Percentiles rank a stretch among this genome's conserved stretches.
Conservation (phyloP, 208 protist genomes). For the Trypanosoma boissoni region DNA sequence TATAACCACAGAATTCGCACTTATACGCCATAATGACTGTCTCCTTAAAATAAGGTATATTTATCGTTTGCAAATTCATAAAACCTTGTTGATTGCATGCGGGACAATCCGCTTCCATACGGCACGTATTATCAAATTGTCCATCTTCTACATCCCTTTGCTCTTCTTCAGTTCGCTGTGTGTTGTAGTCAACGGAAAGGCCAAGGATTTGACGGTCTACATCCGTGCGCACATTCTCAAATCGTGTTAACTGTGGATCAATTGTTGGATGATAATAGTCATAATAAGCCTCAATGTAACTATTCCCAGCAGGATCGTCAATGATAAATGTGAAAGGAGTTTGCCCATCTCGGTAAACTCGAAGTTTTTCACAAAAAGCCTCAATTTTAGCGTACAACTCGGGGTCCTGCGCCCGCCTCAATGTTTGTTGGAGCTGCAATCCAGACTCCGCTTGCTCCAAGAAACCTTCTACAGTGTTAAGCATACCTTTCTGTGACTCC, state of each 20-base stretch:
- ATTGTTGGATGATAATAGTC: slow-evolving; percentile 89
- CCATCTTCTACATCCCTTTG: slow-evolving; percentile 78
- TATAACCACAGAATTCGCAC: slow-evolving; percentile 94
- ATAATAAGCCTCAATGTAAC: slow-evolving; percentile 91
- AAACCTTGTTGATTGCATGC: slow-evolving; percentile 62
- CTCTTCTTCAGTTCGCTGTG: slow-evolving; percentile 64
- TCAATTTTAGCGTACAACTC: slow-evolving; percentile 82
- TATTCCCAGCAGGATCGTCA: slow-evolving; percentile 92
- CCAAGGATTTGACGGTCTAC: slow-evolving; percentile 87
- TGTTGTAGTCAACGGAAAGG: slow-evolving; percentile 87
- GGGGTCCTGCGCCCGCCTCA: slow-evolving; percentile 70
- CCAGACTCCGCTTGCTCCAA: slow-evolving; percentile 78
- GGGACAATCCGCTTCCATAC: slow-evolving; percentile 75
- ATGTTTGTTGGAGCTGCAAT: slow-evolving; percentile 69
- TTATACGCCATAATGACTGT: slow-evolving; percentile 93
- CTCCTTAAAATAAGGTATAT: slow-evolving; percentile 96
- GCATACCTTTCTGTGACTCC: slow-evolving; percentile 79
- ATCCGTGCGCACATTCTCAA: slow-evolving; percentile 81
- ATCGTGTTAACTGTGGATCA: slow-evolving; percentile 80
- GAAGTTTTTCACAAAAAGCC: slow-evolving; percentile 72
- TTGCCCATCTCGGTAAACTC: slow-evolving; percentile 51
- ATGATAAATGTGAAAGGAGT: slow-evolving; percentile 91
- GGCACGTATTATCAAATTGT: slow-evolving; percentile 60
- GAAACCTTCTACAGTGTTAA: slow-evolving; percentile 95
- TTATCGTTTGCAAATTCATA: slow-evolving; percentile 79